Conservation (phyloP, 306 rosid species). For the Cucurbita moschata region DNA sequence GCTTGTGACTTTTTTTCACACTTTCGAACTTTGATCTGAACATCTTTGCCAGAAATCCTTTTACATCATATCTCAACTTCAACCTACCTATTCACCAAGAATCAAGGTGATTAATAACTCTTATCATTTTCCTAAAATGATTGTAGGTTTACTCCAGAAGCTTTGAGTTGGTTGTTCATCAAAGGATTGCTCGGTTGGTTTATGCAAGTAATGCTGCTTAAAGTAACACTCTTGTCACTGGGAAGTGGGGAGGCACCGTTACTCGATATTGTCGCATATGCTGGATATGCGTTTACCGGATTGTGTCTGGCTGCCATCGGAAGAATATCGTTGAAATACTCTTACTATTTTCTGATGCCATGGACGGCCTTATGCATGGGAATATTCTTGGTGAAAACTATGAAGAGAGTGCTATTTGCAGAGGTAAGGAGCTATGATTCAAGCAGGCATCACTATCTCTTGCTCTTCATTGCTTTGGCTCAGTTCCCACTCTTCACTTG, state of each 20-base stretch:
- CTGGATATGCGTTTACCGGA: conserved; percentile 69
- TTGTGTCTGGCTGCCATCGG: conserved; percentile 70
- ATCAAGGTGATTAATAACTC: neutral
- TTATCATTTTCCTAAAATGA: neutral
- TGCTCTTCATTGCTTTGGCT: conserved; percentile 77
- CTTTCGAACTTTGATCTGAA: neutral
- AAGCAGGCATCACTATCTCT: conserved; percentile 77
- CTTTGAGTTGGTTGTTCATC: conserved; percentile 80
- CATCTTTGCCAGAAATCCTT: neutral
- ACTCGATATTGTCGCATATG: conserved; percentile 79
- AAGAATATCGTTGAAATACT: conserved; percentile 45
- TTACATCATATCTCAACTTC: neutral
- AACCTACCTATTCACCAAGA: neutral
- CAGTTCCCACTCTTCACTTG: conserved; percentile 87
- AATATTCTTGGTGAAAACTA: conserved; percentile 82
- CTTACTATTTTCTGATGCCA: conserved; percentile 79
- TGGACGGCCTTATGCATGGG: conserved; percentile 93
- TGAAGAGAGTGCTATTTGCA: conserved; percentile 86
- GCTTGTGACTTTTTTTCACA: neutral
- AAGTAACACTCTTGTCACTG: conserved; percentile 53
- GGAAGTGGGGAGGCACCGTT: conserved; percentile 82
- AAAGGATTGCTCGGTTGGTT: conserved; percentile 94
- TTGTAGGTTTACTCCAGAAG: conserved; percentile 80
- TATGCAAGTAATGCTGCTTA: conserved; percentile 63
- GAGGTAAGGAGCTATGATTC: conserved; percentile 88